Base-by-base conservation (phyloP, 495 filamentous ascomycete species). In the Penicillium herquei region DNA sequence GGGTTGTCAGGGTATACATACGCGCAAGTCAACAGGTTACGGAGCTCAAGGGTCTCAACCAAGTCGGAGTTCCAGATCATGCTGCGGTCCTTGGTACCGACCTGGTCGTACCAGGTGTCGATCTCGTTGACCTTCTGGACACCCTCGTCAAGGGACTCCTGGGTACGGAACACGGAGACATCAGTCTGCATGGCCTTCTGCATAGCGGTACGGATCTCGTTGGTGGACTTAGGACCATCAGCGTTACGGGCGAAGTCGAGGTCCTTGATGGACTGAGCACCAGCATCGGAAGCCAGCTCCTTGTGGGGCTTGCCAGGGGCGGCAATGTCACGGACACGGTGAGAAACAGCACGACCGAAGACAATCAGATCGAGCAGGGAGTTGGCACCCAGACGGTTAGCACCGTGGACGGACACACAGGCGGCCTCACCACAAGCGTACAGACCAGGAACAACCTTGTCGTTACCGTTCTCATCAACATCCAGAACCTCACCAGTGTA, bases 61-160 rank as follows among this genome's bases (percentile, higher is more conserved):
- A 98, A 82, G 65, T 98, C 93, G 37, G 89, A 90, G 84, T 98
- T 98, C 93, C 93, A 98, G 78, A 98, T 96, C 94, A 98, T 96
- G 84, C 89, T 92, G 67, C 93, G 88, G 72, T 98, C 93, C 82
- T 95, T 96, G 73, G 89, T 96, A 64, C 90, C 89, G 57, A 97
- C 84, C 68, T 96, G 83, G 52, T 72, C 68, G 77, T 88, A 98
- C 58, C 78, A 84, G 65, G 84, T 72, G 70, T 98, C 94, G 62
- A 97, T 87, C 57, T 88, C 81, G 63, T 75, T 83, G 63, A 98
- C 89, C 73, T 83, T 88, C 66, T 76, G 70, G 40, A 94, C 89
- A 79, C 93, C 93, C 68, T 94, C 88, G 56, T 96, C 91, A 58
- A 90, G 76, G 59, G 81, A 86, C 75, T 93, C 88, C 72, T 97